Evolutionary conservation across 495 filamentous ascomycete genomes (phyloP), one percentile per base, ranked within the genome.

Genomic region (Cercophora newfieldiana): DNA sequence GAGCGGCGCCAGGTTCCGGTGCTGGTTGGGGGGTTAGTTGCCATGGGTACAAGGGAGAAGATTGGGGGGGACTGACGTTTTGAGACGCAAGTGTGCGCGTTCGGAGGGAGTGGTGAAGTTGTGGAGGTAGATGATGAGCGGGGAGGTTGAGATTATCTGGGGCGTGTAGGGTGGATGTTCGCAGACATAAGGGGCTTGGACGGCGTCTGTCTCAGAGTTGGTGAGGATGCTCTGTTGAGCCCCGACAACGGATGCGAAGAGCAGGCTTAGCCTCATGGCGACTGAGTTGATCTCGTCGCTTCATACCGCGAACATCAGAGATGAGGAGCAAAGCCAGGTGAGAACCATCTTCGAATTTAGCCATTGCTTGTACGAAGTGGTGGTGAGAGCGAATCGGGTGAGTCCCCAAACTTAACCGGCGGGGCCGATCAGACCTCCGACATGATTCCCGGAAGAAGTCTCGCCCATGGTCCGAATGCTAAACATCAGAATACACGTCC

Each of bases 41-140:
- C 7, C 16, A 3, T 14, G 22, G 62, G 19, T 61, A 64, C 21
- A 58, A 44, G 24, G 4, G 47, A 50, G 59, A 19, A 58, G 28
- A 28, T 21, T 1, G 66, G 56, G 55, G 19, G 57, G 25, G 61
- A 69, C 75, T 63, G 61, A 81, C 82, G 80, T 81, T 49, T 77
- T 70, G 19, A 74, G 64, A 57, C 71, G 73, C 0, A 81, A 69
- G 31, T 81, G 76, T 0, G 47, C 58, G 50, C 71, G 72, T 61
- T 81, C 79, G 37, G 69, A 57, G 6, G 66, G 19, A 7, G 77
- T 80, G n/a, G 80, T 58, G 68, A 82, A 82, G 63, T 78, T 71
- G 25, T 74, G 74, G 63, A 85, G 78, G 69, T 85, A 85, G 57
- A 86, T 79, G 2, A 86, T 76, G 6, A 85, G 72, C 0, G 84